These are phyloP conservation scores for Penicillium occitanis DNA, from an alignment of 2,329 filamentous ascomycete genomes.

Conservation along the genomic window DNA sequence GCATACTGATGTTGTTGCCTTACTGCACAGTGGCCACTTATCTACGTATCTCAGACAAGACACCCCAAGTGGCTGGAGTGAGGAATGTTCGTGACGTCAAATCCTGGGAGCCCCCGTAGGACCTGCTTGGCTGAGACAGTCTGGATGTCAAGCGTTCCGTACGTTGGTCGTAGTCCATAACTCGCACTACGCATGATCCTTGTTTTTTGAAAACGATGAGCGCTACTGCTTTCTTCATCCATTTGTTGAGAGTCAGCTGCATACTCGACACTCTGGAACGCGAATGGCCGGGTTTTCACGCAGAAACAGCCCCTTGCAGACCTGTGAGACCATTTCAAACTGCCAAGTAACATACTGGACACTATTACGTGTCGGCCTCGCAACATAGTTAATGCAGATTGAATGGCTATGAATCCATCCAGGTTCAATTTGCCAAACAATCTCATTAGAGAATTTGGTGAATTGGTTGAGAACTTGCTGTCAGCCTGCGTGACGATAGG, in stretches of 20 bases:
- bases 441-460: background rate
- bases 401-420: background rate
- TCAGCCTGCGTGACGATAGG: background rate
- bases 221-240: background rate
- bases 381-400: background rate
- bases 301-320: constrained; percentile 9
- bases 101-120: background rate
- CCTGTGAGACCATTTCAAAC: background rate
- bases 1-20: background rate
- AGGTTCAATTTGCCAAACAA: background rate
- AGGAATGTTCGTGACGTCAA: constrained; percentile 19
- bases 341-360: background rate
- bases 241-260: background rate
- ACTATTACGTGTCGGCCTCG: background rate
- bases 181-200: background rate
- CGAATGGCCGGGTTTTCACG: background rate
- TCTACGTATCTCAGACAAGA: background rate
- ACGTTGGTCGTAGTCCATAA: background rate
- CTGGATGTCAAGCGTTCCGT: background rate
- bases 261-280: background rate
- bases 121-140: background rate
- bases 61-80: constrained; percentile 1
- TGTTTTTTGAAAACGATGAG: constrained; percentile 2
- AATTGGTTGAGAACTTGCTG: background rate
- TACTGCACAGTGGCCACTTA: background rate